A percentile compares a stretch with the other conserved stretches of the same genome.
Conservation (phyloP, 2,329 filamentous ascomycete genomes). For the Epicoccum sorghinum region DNA sequence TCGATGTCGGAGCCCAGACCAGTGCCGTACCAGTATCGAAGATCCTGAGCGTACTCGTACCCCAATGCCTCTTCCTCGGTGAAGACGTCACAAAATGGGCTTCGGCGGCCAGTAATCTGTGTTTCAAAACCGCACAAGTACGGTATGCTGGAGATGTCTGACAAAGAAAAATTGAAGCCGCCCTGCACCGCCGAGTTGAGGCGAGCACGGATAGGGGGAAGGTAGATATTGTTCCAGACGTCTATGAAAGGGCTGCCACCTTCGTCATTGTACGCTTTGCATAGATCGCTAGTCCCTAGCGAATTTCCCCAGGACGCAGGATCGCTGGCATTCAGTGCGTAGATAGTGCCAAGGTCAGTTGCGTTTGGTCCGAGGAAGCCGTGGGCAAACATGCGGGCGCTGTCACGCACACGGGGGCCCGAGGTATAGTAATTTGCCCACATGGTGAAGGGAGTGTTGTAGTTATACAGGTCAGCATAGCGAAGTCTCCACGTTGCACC, state of each 20-base stretch:
- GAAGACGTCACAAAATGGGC: conserved; percentile 68
- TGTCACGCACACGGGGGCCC: conserved; percentile 64
- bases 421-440: conserved; percentile 69
- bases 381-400: conserved; percentile 65
- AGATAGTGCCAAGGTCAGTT: conserved; percentile 60
- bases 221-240: conserved; percentile 59
- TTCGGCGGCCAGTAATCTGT: conserved; percentile 66
- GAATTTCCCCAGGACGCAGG: conserved; percentile 65
- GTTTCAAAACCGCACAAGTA: conserved; percentile 76
- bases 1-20: conserved; percentile 63
- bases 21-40: conserved; percentile 71
- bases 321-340: conserved; percentile 64
- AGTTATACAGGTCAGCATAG: conserved; percentile 57
- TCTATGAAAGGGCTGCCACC: conserved; percentile 56
- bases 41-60: conserved; percentile 72
- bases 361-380: conserved; percentile 66
- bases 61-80: conserved; percentile 65
- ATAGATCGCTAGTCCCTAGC: conserved; percentile 67
- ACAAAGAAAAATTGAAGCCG: conserved; percentile 59
- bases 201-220: conserved; percentile 60
- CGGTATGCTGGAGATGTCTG: conserved; percentile 64
- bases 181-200: conserved; percentile 62
- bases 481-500: conserved; percentile 56
- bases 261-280: conserved; percentile 63
- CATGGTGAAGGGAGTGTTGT: conserved; percentile 60